Base-by-base conservation (phyloP, 148 eudicot species). In the Amaranthus hypochondriacus region DNA sequence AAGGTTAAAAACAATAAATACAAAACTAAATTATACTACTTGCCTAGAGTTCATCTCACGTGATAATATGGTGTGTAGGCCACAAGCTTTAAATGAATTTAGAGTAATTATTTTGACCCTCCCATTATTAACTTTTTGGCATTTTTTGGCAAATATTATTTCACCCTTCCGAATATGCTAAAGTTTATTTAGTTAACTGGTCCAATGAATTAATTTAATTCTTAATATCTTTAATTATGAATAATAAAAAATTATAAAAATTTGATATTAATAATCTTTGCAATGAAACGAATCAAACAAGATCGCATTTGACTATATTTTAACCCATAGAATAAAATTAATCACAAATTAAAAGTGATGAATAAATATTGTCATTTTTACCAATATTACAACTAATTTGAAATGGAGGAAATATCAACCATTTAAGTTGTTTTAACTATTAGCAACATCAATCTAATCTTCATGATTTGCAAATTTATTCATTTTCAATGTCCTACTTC, bases 61-160 rank as follows among this genome's bases (percentile, higher is more conserved):
- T 65, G 68, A 65, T 28, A 66, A 48, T n/a, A 48, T 55, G 69
- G 68, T 52, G 68, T 65, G 68, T 65, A 66, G 55, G 43, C 43
- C 69, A 66, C 69, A 48, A 66, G 12, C 63, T 60, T 60, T 11
- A 28, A 60, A 60, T 60, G 63, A 60, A 60, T 8, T 60, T 60
- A 44, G 63, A 60, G 39, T 39, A 8, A 58, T 18, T n/a, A 58
- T 58, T 8, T 28, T 14, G 42, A 58, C 63, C 63, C 44, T 60
- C 39, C 2, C 39, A 28, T 28, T 28, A 28, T 18, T 60, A 5
- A 58, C 7, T 6, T 60, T 60, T 7, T 28, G 44, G 63, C 43
- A 28, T 28, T 44, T 9, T 60, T 60, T 60, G 63, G 63, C 44
- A 9, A 6, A 18, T 58, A n/a, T 18, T 59, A 28, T 28, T 21